Base-by-base conservation (phyloP, 1,284 basidiomycete species). In the Ustilago vetiveriae region DNA sequence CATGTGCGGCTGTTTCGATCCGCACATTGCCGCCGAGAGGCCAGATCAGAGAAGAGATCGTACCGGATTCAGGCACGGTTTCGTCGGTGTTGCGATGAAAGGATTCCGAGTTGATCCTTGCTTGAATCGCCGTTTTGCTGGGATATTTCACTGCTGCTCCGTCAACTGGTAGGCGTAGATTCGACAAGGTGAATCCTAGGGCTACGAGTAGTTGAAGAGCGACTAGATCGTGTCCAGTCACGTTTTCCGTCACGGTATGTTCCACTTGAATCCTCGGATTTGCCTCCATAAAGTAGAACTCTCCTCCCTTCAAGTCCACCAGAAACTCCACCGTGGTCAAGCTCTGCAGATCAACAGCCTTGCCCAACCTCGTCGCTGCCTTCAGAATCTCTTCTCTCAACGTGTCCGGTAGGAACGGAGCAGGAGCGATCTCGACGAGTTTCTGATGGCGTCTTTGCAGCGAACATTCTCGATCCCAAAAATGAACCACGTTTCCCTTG, bases 261-360 rank as follows among this genome's bases (percentile, higher is more conserved):
- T 72, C 69, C 13, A 75, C 73, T 39, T 75, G 73, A 7, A 75
- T 60, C 19, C 73, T 39, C 19, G 73, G 73, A 26, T 75, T 75
- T 7, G 53, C 63, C 33, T 75, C 73, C 48, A 75, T 63, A 24
- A 75, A 73, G 45, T 42, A 71, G 29, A 67, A 72, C 3, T 42
- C 23, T n/a, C 19, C 40, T 19, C 23, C 32, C 10, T 40, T 13
- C 5, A 10, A 22, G 7, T 57, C 57, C 22, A 72, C 58, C 7
- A 75, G 56, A 16, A 72, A 70, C 36, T 75, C 70, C 41, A 69
- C 48, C 4, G 73, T 75, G 1, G 59, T 59, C 23, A 72, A 26
- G 23, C 52, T 67, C 4, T 50, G 38, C 33, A 64, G 42, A 21
- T 35, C 21, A 1, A 52, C 67, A 21, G 21, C 38, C 5, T 16